Evolutionary conservation across 1,284 basidiomycete genomes (phyloP).

Genomic region (Papiliotrema laurentii): DNA sequence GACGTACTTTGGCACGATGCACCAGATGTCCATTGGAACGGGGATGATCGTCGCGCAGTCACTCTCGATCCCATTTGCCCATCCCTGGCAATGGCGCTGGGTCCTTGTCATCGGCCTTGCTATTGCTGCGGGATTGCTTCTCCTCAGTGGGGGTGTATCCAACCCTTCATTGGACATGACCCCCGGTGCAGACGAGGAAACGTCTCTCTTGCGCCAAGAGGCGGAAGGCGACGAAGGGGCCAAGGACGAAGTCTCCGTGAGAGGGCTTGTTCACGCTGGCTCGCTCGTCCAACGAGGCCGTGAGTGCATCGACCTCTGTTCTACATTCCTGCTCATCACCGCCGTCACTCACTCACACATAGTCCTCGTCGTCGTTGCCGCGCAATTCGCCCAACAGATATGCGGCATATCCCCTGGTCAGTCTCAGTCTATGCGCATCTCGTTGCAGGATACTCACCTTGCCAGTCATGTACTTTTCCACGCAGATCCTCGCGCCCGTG

Average conservation of each 20-base stretch:
- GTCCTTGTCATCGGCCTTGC: conserved; percentile 32
- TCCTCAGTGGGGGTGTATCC: too few species aligned
- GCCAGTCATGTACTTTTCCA: conserved; percentile 37
- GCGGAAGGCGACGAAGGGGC: background rate
- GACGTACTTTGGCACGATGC: conserved; percentile 43
- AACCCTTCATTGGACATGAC: too few species aligned
- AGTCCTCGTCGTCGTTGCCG: conserved; percentile 18
- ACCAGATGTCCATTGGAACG: conserved; percentile 40
- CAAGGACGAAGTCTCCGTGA: conserved; percentile 4
- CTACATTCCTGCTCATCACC: background rate
- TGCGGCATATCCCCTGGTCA: conserved; percentile 25
- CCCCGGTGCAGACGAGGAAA: background rate
- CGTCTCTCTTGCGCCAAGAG: too few species aligned
- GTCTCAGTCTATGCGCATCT: background rate
- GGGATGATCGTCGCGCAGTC: conserved; percentile 43
- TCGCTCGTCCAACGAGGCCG: conserved; percentile 10
- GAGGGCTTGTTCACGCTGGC: conserved; percentile 10
- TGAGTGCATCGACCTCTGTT: conserved; percentile 5
- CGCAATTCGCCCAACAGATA: conserved; percentile 25
- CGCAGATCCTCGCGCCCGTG: conserved; percentile 29
- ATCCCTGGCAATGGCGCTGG: conserved; percentile 32
- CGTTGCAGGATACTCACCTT: background rate
- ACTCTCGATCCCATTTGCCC: conserved; percentile 32
- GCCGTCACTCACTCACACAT: conserved; percentile 2
- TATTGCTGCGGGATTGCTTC: conserved; percentile 32